These are phyloP conservation scores for Lasiosphaeris hirsuta DNA, from an alignment of 495 filamentous ascomycete species.

Conservation along the genomic window DNA sequence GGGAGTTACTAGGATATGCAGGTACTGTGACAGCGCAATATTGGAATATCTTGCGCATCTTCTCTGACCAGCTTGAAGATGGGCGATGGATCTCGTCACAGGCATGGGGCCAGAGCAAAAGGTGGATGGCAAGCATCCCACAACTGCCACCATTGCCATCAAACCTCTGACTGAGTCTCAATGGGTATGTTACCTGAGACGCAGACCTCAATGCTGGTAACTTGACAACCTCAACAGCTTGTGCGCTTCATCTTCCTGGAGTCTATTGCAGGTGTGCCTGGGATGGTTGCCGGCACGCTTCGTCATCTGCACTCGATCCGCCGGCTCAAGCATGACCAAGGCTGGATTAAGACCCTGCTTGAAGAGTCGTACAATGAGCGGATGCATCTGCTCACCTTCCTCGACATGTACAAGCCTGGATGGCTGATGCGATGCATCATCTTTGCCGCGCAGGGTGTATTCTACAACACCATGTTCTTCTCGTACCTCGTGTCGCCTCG, in stretches of 20 bases:
- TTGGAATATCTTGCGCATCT: background rate
- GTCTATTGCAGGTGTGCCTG: constrained; percentile 89
- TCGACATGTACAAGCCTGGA: constrained; percentile 88
- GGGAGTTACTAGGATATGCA: constrained; percentile 37
- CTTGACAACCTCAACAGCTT: constrained; percentile 39
- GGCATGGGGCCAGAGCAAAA: constrained; percentile 43
- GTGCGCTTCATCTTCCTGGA: constrained; percentile 89
- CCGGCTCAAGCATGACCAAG: constrained; percentile 85
- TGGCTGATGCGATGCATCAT: constrained; percentile 86
- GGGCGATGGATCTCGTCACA: constrained; percentile 46
- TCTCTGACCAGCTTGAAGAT: constrained; percentile 23
- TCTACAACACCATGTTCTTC: constrained; percentile 92
- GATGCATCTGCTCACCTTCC: constrained; percentile 93
- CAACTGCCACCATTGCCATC: constrained; percentile 38
- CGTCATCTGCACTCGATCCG: constrained; percentile 81
- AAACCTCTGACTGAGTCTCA: constrained; percentile 46
- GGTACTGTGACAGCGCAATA: constrained; percentile 15
- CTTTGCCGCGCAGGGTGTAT: constrained; percentile 76
- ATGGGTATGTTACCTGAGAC: constrained; percentile 32
- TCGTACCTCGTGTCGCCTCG: constrained; percentile 84
- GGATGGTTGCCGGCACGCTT: constrained; percentile 95
- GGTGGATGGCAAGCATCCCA: constrained; percentile 45
- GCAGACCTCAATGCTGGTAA: too few relatives aligned
- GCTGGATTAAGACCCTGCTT: constrained; percentile 95
- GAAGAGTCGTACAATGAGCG: constrained; percentile 95